Base-by-base conservation (phyloP, 257 asterid genomes). In the Cruciata laevipes region DNA sequence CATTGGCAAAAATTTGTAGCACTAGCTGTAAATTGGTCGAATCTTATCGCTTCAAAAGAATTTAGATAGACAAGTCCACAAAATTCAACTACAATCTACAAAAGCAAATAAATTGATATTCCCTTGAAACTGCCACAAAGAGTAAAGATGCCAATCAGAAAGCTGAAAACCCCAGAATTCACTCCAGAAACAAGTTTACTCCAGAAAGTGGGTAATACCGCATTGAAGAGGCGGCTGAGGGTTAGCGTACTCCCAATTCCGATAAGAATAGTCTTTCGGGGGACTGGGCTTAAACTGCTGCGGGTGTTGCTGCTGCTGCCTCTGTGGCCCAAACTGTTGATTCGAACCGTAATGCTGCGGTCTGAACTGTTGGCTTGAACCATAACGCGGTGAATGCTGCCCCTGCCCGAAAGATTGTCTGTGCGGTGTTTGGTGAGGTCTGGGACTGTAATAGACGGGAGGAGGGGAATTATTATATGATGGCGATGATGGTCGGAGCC, bases 201-300 rank as follows among this genome's bases (percentile, higher is more conserved):
- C 8, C 25, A 31, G 53, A 60, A 6, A 31, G 13, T 23, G 27
- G 61, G 20, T 8, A 44, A 33, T 77, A 90, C 98, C 98, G 25
- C 77, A 81, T 58, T 79, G 72, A 72, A 86, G 80, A 27, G 96
- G 83, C 3, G 89, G 94, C 63, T 75, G 76, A 6, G 80, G 83
- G 61, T 82, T 79, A 7, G 87, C 87, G 70, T 73, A 71, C 76
- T 88, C 94, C 98, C 98, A 93, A 21, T 80, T 83, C 69, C 97
- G 82, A 72, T 78, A 86, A 73, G 83, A 86, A 23, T 83, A 84
- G 17, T 90, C 87, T 80, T 81, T 92, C 0, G 87, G 72, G 59
- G 86, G 77, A n/a, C 86, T 76, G 3, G 84, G 86, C 72, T 86
- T 71, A 63, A 72, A 63, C 69, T 78, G 89, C 71, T 60, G 87